Percentiles rank a stretch among this genome's conserved stretches.
phyloP scores from a whole-genome alignment of 2,329 filamentous ascomycete species.

The Kalaharituber pfeilii region DNA sequence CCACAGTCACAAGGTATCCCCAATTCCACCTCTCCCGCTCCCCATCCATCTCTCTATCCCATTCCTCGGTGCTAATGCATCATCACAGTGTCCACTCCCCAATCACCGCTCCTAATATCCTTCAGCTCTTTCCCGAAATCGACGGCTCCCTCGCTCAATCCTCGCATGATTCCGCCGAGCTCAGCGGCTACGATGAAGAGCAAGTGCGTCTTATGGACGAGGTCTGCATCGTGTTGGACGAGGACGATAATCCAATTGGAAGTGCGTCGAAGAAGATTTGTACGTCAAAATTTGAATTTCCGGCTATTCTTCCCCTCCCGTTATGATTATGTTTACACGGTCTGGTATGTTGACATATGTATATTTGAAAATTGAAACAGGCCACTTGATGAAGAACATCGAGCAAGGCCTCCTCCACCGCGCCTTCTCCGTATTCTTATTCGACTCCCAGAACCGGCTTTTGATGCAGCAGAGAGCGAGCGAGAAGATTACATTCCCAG shows the following conservation, averaged over 20 bases:
- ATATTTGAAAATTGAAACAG: constrained; percentile 32
- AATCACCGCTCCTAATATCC: constrained; percentile 36
- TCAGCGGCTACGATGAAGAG: constrained; percentile 88
- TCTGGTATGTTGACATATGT: too few species aligned
- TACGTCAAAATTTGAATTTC: constrained; percentile 42
- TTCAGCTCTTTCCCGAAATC: constrained; percentile 66
- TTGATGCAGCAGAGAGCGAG: constrained; percentile 74
- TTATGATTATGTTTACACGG: neutral
- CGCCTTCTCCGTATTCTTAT: constrained; percentile 94
- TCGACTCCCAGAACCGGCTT: constrained; percentile 81
- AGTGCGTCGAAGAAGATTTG: constrained; percentile 97
- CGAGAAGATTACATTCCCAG: constrained; percentile 95
- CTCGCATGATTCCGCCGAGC: constrained; percentile 43
- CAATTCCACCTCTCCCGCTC: too few species aligned
- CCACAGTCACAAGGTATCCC: neutral
- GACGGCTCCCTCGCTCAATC: constrained; percentile 41
- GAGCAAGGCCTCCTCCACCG: constrained; percentile 89
- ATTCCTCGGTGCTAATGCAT: too few species aligned
- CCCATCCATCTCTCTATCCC: too few species aligned
- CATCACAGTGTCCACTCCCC: too few species aligned
- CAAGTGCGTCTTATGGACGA: constrained; percentile 98
- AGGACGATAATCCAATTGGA: constrained; percentile 81
- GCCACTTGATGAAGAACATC: constrained; percentile 98
- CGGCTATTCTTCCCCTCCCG: neutral
- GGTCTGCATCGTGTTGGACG: constrained; percentile 90